A percentile compares a stretch with the other conserved stretches of the same genome.
phyloP scores from a whole-genome alignment of 352 stramenopile genomes.

The Phytophthora melonis region DNA sequence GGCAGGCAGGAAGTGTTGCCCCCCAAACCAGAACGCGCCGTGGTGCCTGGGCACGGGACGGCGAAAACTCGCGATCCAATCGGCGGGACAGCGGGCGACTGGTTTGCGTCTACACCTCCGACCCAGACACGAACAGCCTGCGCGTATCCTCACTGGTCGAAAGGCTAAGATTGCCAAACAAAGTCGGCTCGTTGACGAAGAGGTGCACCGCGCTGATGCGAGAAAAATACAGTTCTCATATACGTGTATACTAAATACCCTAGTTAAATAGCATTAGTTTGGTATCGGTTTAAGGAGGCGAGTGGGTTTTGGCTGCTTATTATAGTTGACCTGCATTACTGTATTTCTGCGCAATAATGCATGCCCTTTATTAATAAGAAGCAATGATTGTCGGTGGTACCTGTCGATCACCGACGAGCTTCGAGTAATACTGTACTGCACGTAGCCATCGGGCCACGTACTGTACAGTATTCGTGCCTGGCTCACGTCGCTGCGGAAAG shows the following conservation, averaged over 20 bases:
- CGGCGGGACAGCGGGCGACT: neutral
- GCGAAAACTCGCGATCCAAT: constrained; percentile 11
- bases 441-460: neutral
- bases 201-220: neutral
- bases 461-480: neutral
- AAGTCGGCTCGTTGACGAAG: neutral
- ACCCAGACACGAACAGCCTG: neutral
- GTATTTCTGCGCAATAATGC: neutral
- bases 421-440: neutral
- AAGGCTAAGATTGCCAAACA: neutral
- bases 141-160: constrained; percentile 1
- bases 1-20: constrained; percentile 16
- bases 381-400: neutral
- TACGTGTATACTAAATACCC: neutral
- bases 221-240: neutral
- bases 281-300: too few species aligned
- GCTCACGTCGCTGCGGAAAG: neutral
- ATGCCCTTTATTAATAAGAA: neutral
- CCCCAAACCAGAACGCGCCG: constrained; percentile 19
- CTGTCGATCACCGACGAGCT: neutral
- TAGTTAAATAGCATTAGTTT: neutral
- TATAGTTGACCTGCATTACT: neutral
- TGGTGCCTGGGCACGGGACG: constrained; percentile 4
- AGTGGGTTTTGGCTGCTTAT: too few species aligned
- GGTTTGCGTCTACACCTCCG: neutral